Conservation (phyloP, 1,139 yeast species). For the Blastobotrys buckinghamii region DNA sequence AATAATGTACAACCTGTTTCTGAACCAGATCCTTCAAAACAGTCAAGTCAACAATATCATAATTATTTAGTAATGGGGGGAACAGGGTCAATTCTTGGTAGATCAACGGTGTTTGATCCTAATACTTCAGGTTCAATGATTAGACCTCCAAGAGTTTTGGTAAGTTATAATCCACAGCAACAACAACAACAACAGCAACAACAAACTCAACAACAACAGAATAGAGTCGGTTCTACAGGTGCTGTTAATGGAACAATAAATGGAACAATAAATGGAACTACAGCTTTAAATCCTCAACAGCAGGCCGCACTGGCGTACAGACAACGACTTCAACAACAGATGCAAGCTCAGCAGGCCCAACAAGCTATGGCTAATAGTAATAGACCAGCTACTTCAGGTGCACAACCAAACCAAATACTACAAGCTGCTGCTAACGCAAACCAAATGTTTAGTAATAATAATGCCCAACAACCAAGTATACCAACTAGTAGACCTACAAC, state of each 20-base stretch:
- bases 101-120: conserved; percentile 32
- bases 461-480: too few relatives aligned
- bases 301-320: too few relatives aligned
- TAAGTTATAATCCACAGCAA: conserved; percentile 11
- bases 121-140: conserved; percentile 23
- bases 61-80: conserved; percentile 29
- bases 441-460: too few relatives aligned
- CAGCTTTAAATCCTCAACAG: conserved; percentile 1
- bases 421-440: too few relatives aligned
- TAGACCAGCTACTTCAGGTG: too few relatives aligned
- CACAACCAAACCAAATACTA: too few relatives aligned
- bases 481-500: too few relatives aligned
- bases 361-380: too few relatives aligned
- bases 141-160: conserved; percentile 31
- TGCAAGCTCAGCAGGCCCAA: too few relatives aligned
- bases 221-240: too few relatives aligned
- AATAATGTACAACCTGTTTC: conserved; percentile 22
- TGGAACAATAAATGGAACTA: background rate
- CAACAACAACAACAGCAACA: conserved; percentile 24
- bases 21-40: background rate
- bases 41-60: conserved; percentile 9
- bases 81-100: conserved; percentile 32
- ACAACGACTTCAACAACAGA: too few relatives aligned
- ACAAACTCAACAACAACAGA: conserved; percentile 20
- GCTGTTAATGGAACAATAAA: too few relatives aligned